Conservation (phyloP, 768 basidiomycete genomes). For the Tulasnella sp. region DNA sequence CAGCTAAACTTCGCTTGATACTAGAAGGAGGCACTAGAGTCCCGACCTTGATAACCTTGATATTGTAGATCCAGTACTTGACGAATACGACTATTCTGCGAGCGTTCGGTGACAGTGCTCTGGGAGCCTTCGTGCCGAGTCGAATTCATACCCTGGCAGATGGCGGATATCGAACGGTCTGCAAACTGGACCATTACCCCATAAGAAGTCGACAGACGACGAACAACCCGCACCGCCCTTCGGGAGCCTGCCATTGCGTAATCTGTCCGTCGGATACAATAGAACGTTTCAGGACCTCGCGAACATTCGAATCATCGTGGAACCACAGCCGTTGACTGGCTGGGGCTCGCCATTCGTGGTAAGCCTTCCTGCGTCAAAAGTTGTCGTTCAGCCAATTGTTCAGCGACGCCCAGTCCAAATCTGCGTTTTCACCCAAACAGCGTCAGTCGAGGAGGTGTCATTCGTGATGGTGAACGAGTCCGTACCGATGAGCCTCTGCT, state of each 20-base stretch:
- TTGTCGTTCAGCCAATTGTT: constrained; percentile 94
- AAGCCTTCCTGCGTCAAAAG: constrained; percentile 84
- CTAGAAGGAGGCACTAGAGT: constrained; percentile 38
- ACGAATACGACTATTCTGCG: constrained; percentile 64
- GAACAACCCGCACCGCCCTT: constrained; percentile 75
- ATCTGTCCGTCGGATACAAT: constrained; percentile 36
- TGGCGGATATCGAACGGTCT: constrained; percentile 69
- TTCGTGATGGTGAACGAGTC: constrained; percentile 15
- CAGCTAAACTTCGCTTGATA: constrained; percentile 47
- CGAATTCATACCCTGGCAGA: constrained; percentile 63
- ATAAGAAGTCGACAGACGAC: constrained; percentile 62
- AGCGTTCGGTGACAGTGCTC: constrained; percentile 45
- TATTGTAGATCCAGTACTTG: constrained; percentile 73
- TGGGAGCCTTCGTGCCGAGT: constrained; percentile 54
- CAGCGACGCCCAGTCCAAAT: constrained; percentile 76
- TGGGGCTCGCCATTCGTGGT: constrained; percentile 82
- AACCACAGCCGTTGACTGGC: constrained; percentile 82
- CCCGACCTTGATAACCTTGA: constrained; percentile 56
- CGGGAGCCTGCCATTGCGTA: constrained; percentile 81
- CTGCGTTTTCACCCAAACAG: constrained; percentile 40
- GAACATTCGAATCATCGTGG: constrained; percentile 64
- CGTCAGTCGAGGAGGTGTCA: neutral
- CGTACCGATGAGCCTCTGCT: constrained; percentile 70
- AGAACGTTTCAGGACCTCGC: constrained; percentile 35
- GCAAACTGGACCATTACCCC: constrained; percentile 30